These are phyloP conservation scores for Phytophthora pluvialis DNA, from an alignment of 352 stramenopile species.

Conservation along the genomic window DNA sequence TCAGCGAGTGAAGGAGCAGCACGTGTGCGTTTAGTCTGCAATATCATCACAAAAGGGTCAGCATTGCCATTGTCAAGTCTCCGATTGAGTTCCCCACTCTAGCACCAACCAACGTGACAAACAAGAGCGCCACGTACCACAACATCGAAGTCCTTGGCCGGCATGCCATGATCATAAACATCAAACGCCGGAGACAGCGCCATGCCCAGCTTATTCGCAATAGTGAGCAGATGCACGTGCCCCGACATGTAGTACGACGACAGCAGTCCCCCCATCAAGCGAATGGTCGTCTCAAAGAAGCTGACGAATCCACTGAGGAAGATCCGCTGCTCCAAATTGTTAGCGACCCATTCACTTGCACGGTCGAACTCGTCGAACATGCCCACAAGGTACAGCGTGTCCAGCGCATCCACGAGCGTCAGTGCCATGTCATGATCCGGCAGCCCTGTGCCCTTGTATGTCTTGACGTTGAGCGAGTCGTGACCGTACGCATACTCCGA, in stretches of 20 bases:
- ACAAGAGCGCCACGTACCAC: slow-evolving; percentile 36
- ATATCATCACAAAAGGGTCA: not conserved
- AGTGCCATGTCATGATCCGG: slow-evolving; percentile 77
- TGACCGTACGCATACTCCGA: slow-evolving; percentile 71
- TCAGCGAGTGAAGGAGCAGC: slow-evolving; percentile 66
- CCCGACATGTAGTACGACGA: slow-evolving; percentile 72
- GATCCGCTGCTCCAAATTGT: slow-evolving; percentile 74
- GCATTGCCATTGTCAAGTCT: not conserved
- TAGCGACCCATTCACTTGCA: slow-evolving; percentile 67
- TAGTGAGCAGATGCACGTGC: slow-evolving; percentile 58
- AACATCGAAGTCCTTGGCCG: slow-evolving; percentile 72
- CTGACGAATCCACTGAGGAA: slow-evolving; percentile 68
- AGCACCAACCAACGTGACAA: not conserved
- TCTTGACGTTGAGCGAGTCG: slow-evolving; percentile 74
- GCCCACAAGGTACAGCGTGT: slow-evolving; percentile 77
- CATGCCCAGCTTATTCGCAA: slow-evolving; percentile 68
- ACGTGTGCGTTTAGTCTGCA: slow-evolving; percentile 42
- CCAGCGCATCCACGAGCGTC: slow-evolving; percentile 80
- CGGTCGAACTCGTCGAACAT: slow-evolving; percentile 83
- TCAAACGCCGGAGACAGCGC: slow-evolving; percentile 68
- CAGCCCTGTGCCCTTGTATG: slow-evolving; percentile 60
- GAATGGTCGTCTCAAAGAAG: slow-evolving; percentile 86
- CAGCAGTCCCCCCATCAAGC: slow-evolving; percentile 72
- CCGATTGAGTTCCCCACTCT: no score
- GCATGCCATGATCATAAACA: slow-evolving; percentile 57